These are phyloP conservation scores for Yueomyces sinensis DNA, from an alignment of 805 yeast species.

Conservation along the genomic window DNA sequence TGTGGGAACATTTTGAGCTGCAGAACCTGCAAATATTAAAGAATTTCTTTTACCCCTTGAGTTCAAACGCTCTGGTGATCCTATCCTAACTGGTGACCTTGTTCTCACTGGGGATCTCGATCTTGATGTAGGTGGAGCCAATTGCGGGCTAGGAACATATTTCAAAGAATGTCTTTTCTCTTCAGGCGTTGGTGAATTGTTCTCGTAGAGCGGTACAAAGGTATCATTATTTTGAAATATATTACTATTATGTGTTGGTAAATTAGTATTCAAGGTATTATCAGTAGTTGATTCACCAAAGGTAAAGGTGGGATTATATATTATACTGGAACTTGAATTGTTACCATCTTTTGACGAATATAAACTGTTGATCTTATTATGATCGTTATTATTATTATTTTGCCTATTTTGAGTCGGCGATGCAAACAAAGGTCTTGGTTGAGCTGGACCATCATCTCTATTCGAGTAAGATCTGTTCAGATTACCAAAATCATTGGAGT, in stretches of 20 bases:
- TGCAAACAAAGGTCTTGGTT: constrained; percentile 7
- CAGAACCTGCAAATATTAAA: constrained; percentile 4
- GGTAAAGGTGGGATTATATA: constrained; percentile 19
- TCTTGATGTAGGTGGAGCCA: constrained; percentile 20
- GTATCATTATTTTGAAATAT: not conserved
- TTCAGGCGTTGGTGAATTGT: constrained; percentile 3
- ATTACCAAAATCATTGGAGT: not conserved
- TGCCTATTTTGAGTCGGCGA: constrained; percentile 12
- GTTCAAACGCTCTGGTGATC: constrained; percentile 3
- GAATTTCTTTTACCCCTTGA: constrained; percentile 11
- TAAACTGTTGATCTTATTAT: too few relatives aligned
- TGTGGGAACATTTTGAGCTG: constrained; percentile 7
- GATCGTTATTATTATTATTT: too few relatives aligned
- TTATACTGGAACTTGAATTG: constrained; percentile 23
- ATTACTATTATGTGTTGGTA: not conserved
- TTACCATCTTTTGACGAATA: constrained; percentile 19
- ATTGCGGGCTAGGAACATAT: constrained; percentile 20
- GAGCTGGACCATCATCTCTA: not conserved
- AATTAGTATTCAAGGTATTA: not conserved
- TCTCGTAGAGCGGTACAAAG: not conserved
- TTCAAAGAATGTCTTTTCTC: constrained; percentile 16
- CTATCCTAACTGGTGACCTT: constrained; percentile 15
- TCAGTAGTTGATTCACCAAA: constrained; percentile 15
- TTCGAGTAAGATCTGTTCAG: not conserved
- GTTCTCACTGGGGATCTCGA: constrained; percentile 19